Base-by-base conservation (phyloP, 1,284 basidiomycete genomes). In the Malassezia globosa region DNA sequence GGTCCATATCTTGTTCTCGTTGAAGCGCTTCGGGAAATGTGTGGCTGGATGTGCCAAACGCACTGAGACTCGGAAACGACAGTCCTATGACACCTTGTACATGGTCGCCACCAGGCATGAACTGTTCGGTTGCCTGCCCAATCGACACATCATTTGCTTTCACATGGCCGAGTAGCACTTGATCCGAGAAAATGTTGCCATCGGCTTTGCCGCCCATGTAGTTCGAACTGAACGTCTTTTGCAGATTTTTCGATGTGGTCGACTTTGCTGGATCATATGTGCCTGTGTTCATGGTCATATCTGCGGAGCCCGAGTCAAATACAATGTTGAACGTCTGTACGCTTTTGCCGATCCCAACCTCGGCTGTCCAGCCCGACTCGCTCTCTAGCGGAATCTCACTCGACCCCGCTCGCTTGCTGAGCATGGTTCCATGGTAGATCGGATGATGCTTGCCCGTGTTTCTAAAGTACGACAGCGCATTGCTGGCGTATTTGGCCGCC, bases 201-300 rank as follows among this genome's bases (percentile, higher is more conserved):
- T 66, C 77, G n/a, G 72, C 73, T 8, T 77, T 77, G 14, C 78
- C 77, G 60, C 80, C 79, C 7, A 76, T 79, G 61, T 78, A 83
- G 3, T 58, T 16, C 52, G 80, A 75, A 6, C 36, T 48, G 68
- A 81, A 81, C 0, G 56, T 58, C 48, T 68, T 64, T 27, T 58
- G 51, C 35, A 61, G 61, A 22, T 55, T 48, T 11, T 34, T 25
- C 5, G 58, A 59, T 19, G 60, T 63, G 24, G 56, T 45, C 13
- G 63, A 61, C 5, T 23, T 24, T 19, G 43, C 37, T 8, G 67
- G 67, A 14, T 29, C 39, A 56, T 60, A 70, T 5, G 53, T 53
- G 34, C 55, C 57, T 14, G 37, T 42, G 50, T 67, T 61, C 51
- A 67, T 58, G 19, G 67, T 48, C 19, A 57, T 58, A 55, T 70